Evolutionary conservation across 129 eudicot species (phyloP).

Genomic region (Apium graveolens): DNA sequence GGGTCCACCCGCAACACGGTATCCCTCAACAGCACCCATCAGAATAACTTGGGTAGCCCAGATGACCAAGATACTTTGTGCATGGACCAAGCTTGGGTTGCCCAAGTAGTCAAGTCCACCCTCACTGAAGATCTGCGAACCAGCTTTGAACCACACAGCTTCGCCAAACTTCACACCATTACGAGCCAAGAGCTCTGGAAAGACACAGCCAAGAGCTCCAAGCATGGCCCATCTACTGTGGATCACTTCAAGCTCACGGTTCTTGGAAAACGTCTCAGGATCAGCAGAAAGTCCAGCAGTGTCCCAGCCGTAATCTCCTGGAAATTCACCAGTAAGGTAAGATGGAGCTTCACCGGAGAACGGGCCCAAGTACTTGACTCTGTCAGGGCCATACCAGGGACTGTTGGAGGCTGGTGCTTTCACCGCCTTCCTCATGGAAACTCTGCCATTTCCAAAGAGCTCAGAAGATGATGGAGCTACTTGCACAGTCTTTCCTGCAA

Average conservation of each 20-base stretch:
- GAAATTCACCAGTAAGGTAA: constrained; percentile 1
- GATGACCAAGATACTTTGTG: constrained; percentile 10
- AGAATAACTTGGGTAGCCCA: constrained; percentile 12
- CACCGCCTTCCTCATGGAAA: constrained; percentile 32
- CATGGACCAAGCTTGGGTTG: constrained; percentile 12
- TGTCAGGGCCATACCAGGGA: constrained; percentile 15
- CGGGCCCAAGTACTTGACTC: constrained; percentile 19
- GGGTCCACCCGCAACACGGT: constrained; percentile 3
- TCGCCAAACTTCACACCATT: constrained; percentile 16
- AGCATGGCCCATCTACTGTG: constrained; percentile 12
- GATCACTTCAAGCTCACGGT: not conserved
- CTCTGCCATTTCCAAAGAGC: constrained; percentile 25
- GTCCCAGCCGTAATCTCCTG: not conserved
- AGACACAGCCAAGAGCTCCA: constrained; percentile 1
- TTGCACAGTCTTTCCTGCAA: constrained; percentile 33
- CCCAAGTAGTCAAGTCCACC: constrained; percentile 4
- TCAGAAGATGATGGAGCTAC: constrained; percentile 23
- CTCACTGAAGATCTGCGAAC: not conserved
- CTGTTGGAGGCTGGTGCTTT: not conserved
- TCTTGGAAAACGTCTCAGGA: not conserved
- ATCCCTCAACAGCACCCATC: constrained; percentile 8
- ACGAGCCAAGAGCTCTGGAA: constrained; percentile 13
- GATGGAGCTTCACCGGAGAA: constrained; percentile 12
- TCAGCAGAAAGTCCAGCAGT: constrained; percentile 3
- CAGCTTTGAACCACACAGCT: not conserved